These are phyloP conservation scores for Diatrype stigma DNA, from an alignment of 2,329 filamentous ascomycete genomes.

Conservation along the genomic window DNA sequence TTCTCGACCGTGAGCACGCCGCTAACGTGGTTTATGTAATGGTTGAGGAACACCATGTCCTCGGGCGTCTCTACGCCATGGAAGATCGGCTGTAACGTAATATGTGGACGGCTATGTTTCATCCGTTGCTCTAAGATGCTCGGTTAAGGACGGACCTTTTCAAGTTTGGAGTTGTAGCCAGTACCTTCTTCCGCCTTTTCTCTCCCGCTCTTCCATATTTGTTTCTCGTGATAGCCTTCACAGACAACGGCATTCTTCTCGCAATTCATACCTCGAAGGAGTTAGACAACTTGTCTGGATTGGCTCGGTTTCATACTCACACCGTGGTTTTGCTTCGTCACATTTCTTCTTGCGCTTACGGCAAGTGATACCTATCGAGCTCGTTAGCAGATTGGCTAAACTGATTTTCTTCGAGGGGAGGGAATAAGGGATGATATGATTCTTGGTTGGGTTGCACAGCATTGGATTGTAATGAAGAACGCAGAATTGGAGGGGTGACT, in stretches of 20 bases:
- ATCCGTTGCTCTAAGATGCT: slow-evolving; percentile 42
- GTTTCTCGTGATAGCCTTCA: slow-evolving; percentile 83
- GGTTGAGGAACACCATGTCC: slow-evolving; percentile 76
- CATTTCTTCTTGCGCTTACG: slow-evolving; percentile 70
- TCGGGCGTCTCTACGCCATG: slow-evolving; percentile 76
- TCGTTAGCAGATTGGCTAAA: background rate
- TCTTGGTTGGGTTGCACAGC: background rate
- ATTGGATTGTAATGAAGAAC: background rate
- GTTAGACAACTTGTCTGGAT: slow-evolving; percentile 8
- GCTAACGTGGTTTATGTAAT: slow-evolving; percentile 77
- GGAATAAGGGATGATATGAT: no score
- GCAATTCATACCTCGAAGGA: slow-evolving; percentile 68
- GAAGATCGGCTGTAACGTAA: slow-evolving; percentile 64
- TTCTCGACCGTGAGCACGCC: slow-evolving; percentile 77
- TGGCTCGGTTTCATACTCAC: slow-evolving; percentile 39
- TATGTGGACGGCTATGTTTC: slow-evolving; percentile 45
- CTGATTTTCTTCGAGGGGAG: no score
- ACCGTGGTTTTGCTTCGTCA: slow-evolving; percentile 63
- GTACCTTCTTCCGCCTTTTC: slow-evolving; percentile 68
- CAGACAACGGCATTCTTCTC: slow-evolving; percentile 91
- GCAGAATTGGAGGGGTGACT: background rate
- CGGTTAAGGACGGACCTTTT: slow-evolving; percentile 15
- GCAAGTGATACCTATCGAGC: slow-evolving; percentile 49
- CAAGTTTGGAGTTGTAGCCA: slow-evolving; percentile 1
- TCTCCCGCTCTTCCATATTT: slow-evolving; percentile 81